phyloP scores from a whole-genome alignment of 441 rosid genomes.

The Erysimum cheiri region DNA sequence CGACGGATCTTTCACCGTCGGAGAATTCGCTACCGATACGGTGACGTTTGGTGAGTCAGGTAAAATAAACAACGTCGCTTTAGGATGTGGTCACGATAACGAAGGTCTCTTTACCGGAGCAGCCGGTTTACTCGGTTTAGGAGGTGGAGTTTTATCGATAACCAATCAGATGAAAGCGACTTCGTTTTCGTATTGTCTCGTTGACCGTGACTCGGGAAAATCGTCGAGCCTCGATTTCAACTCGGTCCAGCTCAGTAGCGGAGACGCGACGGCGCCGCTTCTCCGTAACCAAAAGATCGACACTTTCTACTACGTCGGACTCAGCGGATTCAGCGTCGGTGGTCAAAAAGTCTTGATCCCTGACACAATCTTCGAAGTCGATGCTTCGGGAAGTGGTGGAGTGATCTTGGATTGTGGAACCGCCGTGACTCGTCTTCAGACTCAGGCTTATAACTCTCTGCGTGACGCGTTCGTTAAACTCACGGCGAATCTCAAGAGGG shows the following conservation, averaged over 20 bases:
- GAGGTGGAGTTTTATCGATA: conserved; percentile 62
- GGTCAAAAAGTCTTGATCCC: conserved; percentile 52
- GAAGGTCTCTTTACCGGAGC: conserved; percentile 68
- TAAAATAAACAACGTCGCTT: conserved; percentile 46
- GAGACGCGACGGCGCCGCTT: conserved; percentile 57
- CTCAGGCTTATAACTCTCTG: conserved; percentile 61
- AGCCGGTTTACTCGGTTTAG: conserved; percentile 71
- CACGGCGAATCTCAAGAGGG: conserved; percentile 41
- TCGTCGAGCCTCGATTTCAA: conserved; percentile 66
- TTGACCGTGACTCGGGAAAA: conserved; percentile 57
- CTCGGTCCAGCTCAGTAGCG: conserved; percentile 47
- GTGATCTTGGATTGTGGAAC: conserved; percentile 74
- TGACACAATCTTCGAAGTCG: conserved; percentile 54
- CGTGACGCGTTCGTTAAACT: conserved; percentile 58
- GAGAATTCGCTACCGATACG: conserved; percentile 60
- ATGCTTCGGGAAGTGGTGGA: conserved; percentile 60
- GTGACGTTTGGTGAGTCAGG: conserved; percentile 66
- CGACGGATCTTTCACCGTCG: conserved; percentile 65
- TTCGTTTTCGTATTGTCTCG: conserved; percentile 70
- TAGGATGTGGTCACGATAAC: conserved; percentile 70
- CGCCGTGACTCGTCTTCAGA: conserved; percentile 67
- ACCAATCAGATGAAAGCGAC: conserved; percentile 56
- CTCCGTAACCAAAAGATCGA: conserved; percentile 53
- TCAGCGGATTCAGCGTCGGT: conserved; percentile 68
- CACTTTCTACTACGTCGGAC: conserved; percentile 67